phyloP scores from a whole-genome alignment of 1,284 basidiomycete species.

The Paramarasmius palmivorus region DNA sequence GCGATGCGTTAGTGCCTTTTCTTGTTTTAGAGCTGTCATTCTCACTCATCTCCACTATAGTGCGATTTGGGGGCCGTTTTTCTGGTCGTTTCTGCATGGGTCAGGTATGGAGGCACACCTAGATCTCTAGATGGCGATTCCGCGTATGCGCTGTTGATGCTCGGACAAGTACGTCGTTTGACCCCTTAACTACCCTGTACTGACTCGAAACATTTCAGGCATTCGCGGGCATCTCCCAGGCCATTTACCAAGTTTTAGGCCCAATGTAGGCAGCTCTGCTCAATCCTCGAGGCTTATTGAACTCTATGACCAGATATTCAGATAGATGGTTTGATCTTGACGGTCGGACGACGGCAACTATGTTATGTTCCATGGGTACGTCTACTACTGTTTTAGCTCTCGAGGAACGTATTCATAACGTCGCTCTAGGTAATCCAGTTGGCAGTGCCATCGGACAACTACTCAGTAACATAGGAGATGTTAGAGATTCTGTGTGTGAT shows the following conservation, averaged over 20 bases:
- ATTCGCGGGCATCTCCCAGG: conserved; percentile 56
- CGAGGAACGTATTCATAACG: neutral
- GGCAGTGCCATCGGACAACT: conserved; percentile 70
- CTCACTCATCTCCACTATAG: conserved; percentile 34
- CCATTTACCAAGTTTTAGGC: conserved; percentile 68
- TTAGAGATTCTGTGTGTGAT: conserved; percentile 55
- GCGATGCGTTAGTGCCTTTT: no score
- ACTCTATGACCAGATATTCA: conserved; percentile 51
- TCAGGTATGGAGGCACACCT: conserved; percentile 72
- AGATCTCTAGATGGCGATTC: conserved; percentile 44
- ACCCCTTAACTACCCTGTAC: neutral
- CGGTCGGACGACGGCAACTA: conserved; percentile 76
- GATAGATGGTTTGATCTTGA: conserved; percentile 78
- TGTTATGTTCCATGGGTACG: conserved; percentile 72
- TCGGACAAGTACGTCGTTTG: conserved; percentile 60
- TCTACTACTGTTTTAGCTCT: conserved; percentile 6
- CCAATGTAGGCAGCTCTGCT: conserved; percentile 29
- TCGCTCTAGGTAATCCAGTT: conserved; percentile 59
- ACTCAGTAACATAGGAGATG: conserved; percentile 53
- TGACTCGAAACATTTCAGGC: conserved; percentile 34
- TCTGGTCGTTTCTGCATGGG: conserved; percentile 67
- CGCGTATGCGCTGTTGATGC: conserved; percentile 62
- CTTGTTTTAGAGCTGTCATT: no score
- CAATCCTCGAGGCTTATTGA: neutral
- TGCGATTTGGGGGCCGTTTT: conserved; percentile 53